Base-by-base conservation (phyloP, 2,329 filamentous ascomycete genomes). In the Pyricularia grisea region DNA sequence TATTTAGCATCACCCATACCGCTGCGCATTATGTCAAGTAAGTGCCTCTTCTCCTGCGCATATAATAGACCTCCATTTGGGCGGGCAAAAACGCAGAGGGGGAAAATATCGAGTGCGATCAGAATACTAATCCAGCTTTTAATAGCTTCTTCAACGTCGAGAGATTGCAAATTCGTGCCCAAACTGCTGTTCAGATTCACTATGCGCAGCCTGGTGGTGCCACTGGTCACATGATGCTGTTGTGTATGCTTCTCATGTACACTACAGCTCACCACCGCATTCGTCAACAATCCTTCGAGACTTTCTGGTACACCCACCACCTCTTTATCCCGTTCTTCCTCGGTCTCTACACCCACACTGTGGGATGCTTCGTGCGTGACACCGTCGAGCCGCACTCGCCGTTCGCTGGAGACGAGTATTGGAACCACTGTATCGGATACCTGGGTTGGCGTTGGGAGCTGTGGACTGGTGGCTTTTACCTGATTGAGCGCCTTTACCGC, bases 181-280 rank as follows among this genome's bases (percentile, higher is more conserved):
- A 92, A 65, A 88, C 88, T 3, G 95, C 95, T 3, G 80, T 98
- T 7, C 85, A 98, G 76, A 97, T 98, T 72, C 95, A 98, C 79
- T 99, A 97, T 78, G 86, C 88, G 1, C 87, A 97, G 77, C 87
- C 93, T 67, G 94, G 93, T 75, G 95, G 95, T 71, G 91, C 98
- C 71, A 99, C 95, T 2, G 95, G 95, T 7, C 95, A 99, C 79
- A 87, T 97, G 71, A 99, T 99, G 95, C 87, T 98, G 30, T 84
- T 99, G n/a, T 98, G 94, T 85, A 99, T 99, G 95, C 82, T 99
- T 72, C 82, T 99, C 72, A 99, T 99, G 85, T 99, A 97, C 81
- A 99, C 95, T 1, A 97, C 94, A 0, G 91, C 95, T 2, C 95
- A 99, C 77, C 87, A 91, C 74, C 91, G 92, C 73, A 98, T 99